A percentile compares a stretch with the other conserved stretches of the same genome.
phyloP scores from a whole-genome alignment of 371 early-diverging fungal genomes.

The Gilbertella persicaria region DNA sequence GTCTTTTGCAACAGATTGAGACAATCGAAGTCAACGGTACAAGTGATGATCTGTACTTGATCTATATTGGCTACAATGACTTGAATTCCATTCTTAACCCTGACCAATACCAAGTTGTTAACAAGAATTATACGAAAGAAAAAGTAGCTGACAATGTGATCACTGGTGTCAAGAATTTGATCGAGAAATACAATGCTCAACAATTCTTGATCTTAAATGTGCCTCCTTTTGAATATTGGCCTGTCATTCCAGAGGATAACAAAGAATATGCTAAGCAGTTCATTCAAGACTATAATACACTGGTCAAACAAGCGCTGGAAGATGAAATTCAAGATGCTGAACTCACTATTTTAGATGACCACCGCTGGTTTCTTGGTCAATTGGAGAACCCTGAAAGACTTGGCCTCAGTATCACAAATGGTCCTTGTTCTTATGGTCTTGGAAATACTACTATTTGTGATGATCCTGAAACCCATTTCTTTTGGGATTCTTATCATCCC shows the following conservation, averaged over 20 bases:
- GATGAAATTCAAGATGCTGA: conserved; percentile 9
- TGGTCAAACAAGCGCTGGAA: conserved; percentile 14
- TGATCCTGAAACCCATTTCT: conserved; percentile 23
- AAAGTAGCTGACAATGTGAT: conserved; percentile 14
- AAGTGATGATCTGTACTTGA: conserved; percentile 14
- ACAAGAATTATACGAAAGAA: conserved; percentile 13
- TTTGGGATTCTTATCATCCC: conserved; percentile 26
- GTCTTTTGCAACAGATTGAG: conserved; percentile 19
- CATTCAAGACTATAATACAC: conserved; percentile 14
- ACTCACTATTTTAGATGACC: conserved; percentile 13
- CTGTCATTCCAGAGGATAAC: conserved; percentile 15
- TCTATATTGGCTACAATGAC: conserved; percentile 30
- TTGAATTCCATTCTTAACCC: conserved; percentile 21
- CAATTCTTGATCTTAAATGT: conserved; percentile 15
- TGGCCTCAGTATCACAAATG: conserved; percentile 21
- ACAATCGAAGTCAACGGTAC: conserved; percentile 10
- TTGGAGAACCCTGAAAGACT: conserved; percentile 16
- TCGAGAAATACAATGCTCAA: conserved; percentile 22
- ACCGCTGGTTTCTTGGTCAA: conserved; percentile 6
- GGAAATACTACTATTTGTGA: conserved; percentile 22
- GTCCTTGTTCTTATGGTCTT: conserved; percentile 30
- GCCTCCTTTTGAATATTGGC: conserved; percentile 26
- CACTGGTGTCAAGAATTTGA: conserved; percentile 11
- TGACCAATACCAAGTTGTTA: conserved; percentile 25
- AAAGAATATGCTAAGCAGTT: conserved; percentile 7